A percentile compares a stretch with the other conserved stretches of the same genome.
phyloP scores from a whole-genome alignment of 2,329 filamentous ascomycete species.

The Exophiala viscosa region DNA sequence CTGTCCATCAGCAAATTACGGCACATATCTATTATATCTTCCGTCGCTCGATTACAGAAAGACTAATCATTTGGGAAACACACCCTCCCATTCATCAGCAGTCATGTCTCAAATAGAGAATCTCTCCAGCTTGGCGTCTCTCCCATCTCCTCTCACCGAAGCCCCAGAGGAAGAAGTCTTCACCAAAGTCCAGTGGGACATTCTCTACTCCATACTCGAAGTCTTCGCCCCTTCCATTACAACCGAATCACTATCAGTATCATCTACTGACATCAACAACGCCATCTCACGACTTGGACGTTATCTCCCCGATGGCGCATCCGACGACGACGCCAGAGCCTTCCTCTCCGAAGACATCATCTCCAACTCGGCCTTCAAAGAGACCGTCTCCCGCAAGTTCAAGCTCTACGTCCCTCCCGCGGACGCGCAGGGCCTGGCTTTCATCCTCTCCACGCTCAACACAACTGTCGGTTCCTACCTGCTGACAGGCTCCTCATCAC shows the following conservation, averaged over 20 bases:
- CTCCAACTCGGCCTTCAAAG: conserved; percentile 49
- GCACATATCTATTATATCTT: too few relatives aligned
- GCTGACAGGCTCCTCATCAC: conserved; percentile 55
- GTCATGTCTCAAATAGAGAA: conserved; percentile 24
- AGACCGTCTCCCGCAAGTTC: conserved; percentile 47
- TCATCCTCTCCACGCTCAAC: conserved; percentile 53
- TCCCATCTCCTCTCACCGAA: conserved; percentile 47
- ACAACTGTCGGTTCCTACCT: conserved; percentile 54
- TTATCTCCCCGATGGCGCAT: conserved; percentile 33
- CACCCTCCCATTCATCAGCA: conserved; percentile 25
- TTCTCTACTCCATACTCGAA: conserved; percentile 55
- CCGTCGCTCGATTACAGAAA: too few relatives aligned
- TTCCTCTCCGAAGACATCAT: conserved; percentile 50
- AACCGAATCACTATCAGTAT: conserved; percentile 17
- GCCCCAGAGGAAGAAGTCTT: conserved; percentile 47
- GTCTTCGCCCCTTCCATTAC: conserved; percentile 55
- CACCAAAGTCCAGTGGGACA: conserved; percentile 56
- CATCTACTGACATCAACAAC: conserved; percentile 1
- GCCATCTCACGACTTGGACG: conserved; percentile 27
- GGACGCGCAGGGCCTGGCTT: conserved; percentile 46
- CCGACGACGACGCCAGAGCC: conserved; percentile 37
- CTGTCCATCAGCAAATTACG: too few relatives aligned
- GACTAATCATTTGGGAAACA: too few relatives aligned
- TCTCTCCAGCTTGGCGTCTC: conserved; percentile 27
- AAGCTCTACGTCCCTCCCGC: conserved; percentile 48